Evolutionary conservation across 2,329 filamentous ascomycete genomes (phyloP).

Genomic region (Aspergillus sergii): DNA sequence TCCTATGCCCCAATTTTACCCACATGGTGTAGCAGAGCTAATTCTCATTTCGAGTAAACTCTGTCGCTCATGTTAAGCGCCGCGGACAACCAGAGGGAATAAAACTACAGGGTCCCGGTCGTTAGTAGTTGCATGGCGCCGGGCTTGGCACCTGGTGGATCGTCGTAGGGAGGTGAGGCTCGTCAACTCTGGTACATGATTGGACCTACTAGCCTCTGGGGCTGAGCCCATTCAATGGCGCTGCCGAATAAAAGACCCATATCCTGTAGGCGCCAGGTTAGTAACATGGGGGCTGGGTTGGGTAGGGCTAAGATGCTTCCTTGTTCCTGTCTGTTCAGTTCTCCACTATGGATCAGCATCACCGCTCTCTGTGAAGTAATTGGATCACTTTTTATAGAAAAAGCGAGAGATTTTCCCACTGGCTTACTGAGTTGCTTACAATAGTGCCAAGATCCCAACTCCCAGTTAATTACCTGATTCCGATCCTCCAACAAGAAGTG

Average conservation of each 20-base stretch:
- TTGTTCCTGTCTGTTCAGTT: too few relatives aligned
- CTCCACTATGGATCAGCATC: not conserved
- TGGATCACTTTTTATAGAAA: too few relatives aligned
- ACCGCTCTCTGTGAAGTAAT: too few relatives aligned
- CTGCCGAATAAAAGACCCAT: not conserved
- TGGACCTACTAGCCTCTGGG: not conserved
- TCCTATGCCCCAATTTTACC: not conserved
- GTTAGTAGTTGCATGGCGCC: not conserved
- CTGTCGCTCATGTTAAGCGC: too few relatives aligned
- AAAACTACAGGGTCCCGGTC: not conserved
- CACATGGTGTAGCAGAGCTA: not conserved
- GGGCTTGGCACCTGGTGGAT: not conserved
- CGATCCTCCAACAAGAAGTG: too few relatives aligned
- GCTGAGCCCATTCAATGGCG: too few relatives aligned
- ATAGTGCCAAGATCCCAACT: too few relatives aligned
- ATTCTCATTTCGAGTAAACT: too few relatives aligned
- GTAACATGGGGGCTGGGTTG: not conserved
- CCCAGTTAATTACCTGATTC: too few relatives aligned
- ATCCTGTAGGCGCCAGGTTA: not conserved
- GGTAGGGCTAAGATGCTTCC: too few relatives aligned
- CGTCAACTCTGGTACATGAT: not conserved
- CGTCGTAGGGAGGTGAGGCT: not conserved
- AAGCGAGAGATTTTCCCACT: too few relatives aligned
- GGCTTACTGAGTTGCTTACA: too few relatives aligned
- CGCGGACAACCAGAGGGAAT: not conserved